phyloP scores from a whole-genome alignment of 495 filamentous ascomycete genomes.

The Aspergillus coremiiformis region DNA sequence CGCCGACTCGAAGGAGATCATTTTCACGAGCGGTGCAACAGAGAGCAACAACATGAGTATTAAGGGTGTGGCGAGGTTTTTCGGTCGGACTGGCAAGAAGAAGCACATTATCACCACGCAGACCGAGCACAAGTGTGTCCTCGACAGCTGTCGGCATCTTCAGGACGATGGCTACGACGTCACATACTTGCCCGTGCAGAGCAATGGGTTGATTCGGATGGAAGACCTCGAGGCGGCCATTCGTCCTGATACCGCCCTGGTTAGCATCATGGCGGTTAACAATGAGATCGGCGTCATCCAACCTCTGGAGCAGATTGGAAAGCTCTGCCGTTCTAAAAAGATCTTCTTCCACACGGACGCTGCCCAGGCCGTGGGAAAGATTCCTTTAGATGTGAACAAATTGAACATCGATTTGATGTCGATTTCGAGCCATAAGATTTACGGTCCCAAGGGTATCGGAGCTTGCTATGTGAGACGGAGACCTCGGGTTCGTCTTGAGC shows the following conservation, averaged over 20 bases:
- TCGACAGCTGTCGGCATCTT: constrained; percentile 93
- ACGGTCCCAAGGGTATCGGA: constrained; percentile 94
- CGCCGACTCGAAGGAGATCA: constrained; percentile 94
- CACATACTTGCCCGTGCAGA: constrained; percentile 87
- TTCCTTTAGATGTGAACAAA: constrained; percentile 90
- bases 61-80: constrained; percentile 95
- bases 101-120: constrained; percentile 96
- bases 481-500: constrained; percentile 88
- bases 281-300: constrained; percentile 99
- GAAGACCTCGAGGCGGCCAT: constrained; percentile 84
- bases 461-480: constrained; percentile 91
- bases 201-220: constrained; percentile 75
- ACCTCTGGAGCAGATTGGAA: constrained; percentile 87
- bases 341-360: constrained; percentile 98
- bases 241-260: constrained; percentile 80
- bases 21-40: constrained; percentile 95
- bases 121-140: constrained; percentile 97
- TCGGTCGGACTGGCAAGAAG: constrained; percentile 87
- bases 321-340: constrained; percentile 83
- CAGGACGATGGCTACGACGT: constrained; percentile 95
- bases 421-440: constrained; percentile 98
- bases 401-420: constrained; percentile 98
- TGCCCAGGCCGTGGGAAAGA: constrained; percentile 95
- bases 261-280: constrained; percentile 98
- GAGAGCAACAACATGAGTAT: constrained; percentile 99